These are phyloP conservation scores for Salix caprea DNA, from an alignment of 345 rosid genomes.

Conservation along the genomic window DNA sequence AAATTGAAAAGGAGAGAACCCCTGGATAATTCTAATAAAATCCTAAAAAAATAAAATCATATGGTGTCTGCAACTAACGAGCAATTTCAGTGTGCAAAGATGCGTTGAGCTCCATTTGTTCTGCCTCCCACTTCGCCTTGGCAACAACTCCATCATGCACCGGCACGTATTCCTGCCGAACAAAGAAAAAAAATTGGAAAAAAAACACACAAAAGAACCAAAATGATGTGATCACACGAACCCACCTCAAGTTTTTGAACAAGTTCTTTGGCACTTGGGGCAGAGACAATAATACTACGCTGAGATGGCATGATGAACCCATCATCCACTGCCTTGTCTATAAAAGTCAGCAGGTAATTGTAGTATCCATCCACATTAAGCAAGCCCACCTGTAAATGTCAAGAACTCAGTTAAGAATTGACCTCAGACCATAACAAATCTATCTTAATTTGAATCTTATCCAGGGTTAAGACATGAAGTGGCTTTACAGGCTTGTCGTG, in stretches of 20 bases:
- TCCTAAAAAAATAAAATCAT: background rate
- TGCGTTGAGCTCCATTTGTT: constrained; percentile 50
- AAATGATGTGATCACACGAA: background rate
- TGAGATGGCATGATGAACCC: constrained; percentile 54
- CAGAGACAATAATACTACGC: constrained; percentile 56
- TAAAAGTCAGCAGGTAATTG: constrained; percentile 35
- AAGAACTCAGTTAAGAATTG: background rate
- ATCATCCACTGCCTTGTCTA: constrained; percentile 59
- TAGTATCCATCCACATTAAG: constrained; percentile 55
- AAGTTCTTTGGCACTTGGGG: constrained; percentile 48
- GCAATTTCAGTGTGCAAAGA: constrained; percentile 51
- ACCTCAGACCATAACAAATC: background rate
- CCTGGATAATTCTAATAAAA: background rate
- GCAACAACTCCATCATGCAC: constrained; percentile 46
- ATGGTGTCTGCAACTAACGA: constrained; percentile 25
- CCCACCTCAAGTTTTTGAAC: constrained; percentile 59
- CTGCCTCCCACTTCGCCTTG: constrained; percentile 54
- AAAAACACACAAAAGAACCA: background rate
- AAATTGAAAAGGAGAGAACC: constrained; percentile 16
- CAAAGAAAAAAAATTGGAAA: background rate
- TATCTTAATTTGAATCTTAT: background rate
- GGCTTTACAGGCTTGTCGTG: constrained; percentile 50
- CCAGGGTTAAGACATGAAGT: background rate
- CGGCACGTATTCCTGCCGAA: constrained; percentile 55
- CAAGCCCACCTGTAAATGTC: constrained; percentile 43